A percentile compares a stretch with the other conserved stretches of the same genome.
phyloP scores from a whole-genome alignment of 768 basidiomycete genomes.

The Thelephora aurantiotincta region DNA sequence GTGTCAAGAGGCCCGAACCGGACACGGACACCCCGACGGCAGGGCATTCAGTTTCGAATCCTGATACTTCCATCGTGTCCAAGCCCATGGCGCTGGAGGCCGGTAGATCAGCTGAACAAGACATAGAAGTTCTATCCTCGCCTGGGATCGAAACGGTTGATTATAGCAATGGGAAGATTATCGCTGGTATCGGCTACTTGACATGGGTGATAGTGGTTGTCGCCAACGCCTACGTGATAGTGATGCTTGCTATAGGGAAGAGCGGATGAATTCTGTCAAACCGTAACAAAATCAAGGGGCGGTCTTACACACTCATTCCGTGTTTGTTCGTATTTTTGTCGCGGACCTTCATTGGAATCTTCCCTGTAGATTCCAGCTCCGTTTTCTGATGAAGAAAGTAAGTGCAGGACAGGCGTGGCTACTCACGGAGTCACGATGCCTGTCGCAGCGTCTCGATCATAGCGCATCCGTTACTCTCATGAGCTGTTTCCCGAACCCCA shows the following conservation, averaged over 20 bases:
- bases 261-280: background rate
- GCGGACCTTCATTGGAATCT: too few relatives aligned
- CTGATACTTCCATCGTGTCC: background rate
- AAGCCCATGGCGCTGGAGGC: background rate
- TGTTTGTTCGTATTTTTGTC: too few relatives aligned
- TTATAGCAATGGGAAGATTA: slow-evolving; percentile 45
- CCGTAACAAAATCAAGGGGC: background rate
- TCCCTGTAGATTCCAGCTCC: too few relatives aligned
- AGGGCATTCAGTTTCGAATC: background rate
- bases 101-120: background rate
- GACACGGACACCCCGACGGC: background rate
- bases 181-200: slow-evolving; percentile 32
- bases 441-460: too few relatives aligned
- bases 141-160: slow-evolving; percentile 27
- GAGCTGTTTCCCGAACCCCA: too few relatives aligned
- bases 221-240: slow-evolving; percentile 70
- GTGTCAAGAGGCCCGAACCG: slow-evolving; percentile 24
- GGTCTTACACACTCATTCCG: background rate
- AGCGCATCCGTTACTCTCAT: too few relatives aligned
- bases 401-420: too few relatives aligned
- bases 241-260: slow-evolving; percentile 35
- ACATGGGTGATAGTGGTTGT: slow-evolving; percentile 54
- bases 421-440: too few relatives aligned
- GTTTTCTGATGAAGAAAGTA: too few relatives aligned
- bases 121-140: background rate